These are phyloP conservation scores for Cercospora janseana DNA, from an alignment of 2,329 filamentous ascomycete genomes.

Conservation along the genomic window DNA sequence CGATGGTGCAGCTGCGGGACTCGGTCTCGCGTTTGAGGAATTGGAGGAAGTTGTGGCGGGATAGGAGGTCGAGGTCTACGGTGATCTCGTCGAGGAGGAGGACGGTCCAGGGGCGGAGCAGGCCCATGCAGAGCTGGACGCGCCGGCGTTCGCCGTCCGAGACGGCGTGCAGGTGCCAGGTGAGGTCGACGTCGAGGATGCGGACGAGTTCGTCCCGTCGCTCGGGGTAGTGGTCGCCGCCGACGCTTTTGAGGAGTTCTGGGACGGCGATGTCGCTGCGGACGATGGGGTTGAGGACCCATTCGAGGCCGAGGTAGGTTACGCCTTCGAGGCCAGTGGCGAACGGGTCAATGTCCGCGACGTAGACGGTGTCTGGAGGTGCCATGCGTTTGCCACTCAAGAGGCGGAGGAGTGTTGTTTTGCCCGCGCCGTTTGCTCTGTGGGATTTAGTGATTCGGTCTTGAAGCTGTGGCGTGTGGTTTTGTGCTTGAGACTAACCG, in stretches of 20 bases:
- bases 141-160: conserved; percentile 86
- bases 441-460: conserved; percentile 32
- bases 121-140: conserved; percentile 94
- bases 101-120: conserved; percentile 87
- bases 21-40: conserved; percentile 89
- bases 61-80: conserved; percentile 88
- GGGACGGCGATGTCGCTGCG: conserved; percentile 89
- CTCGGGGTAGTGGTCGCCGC: conserved; percentile 76
- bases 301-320: conserved; percentile 94
- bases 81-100: conserved; percentile 94
- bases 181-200: conserved; percentile 87
- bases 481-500: conserved; percentile 49
- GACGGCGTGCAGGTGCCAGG: conserved; percentile 95
- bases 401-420: conserved; percentile 92
- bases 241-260: conserved; percentile 80
- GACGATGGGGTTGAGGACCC: conserved; percentile 96
- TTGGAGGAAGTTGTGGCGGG: conserved; percentile 75
- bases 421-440: conserved; percentile 86
- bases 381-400: conserved; percentile 93
- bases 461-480: conserved; percentile 12
- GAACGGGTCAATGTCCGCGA: conserved; percentile 88
- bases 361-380: conserved; percentile 68
- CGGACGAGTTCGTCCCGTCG: conserved; percentile 81
- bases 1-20: conserved; percentile 77
- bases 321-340: conserved; percentile 85